Evolutionary conservation across 2,329 filamentous ascomycete genomes (phyloP), one percentile per base, ranked within the genome.

Genomic region (Colletotrichum orbiculare): DNA sequence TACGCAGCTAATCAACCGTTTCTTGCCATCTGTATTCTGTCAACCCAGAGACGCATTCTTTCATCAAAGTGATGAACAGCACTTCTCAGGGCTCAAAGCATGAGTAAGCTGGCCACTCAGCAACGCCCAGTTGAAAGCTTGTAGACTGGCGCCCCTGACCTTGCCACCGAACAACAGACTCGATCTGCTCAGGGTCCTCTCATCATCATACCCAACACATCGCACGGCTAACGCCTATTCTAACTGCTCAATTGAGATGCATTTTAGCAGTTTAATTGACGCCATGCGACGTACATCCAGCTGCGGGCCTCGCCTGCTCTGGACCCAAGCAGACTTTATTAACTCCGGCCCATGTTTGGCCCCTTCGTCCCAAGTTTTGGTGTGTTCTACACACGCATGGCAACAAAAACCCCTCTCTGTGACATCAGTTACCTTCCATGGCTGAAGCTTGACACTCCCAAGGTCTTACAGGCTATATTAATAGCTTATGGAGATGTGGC

Each of bases 281-380:
- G 45, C 57, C 57, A 61, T 52, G 17, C 50, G 50, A 42, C 50
- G 53, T 53, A n/a, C 50, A 10, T 43, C 46, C 45, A 37, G n/a
- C 52, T 35, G 58, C 46, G 41, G 52, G 37, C 56, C 52, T 65
- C 50, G 62, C 57, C 62, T 47, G 62, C 42, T 65, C 62, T 62
- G 34, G 58, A 56, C 52, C 35, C 52, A 12, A 33, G 15, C 35
- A 62, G 60, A 48, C 58, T 62, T 65, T 62, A 17, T 8, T 25
- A 33, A 11, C 38, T 9, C 52, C 17, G 15, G 43, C 15, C 25
- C 43, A 8, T 41, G 58, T 65, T 62, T 62, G 50, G 52, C 52
- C 41, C 52, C 58, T 52, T 34, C 62, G 52, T 65, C 62, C 62
- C 52, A 65, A 47, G 41, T 52, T 37, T 37, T 10, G 4, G 17